Conservation (phyloP, 1,284 basidiomycete genomes). For the Sanghuangporus weigelae region DNA sequence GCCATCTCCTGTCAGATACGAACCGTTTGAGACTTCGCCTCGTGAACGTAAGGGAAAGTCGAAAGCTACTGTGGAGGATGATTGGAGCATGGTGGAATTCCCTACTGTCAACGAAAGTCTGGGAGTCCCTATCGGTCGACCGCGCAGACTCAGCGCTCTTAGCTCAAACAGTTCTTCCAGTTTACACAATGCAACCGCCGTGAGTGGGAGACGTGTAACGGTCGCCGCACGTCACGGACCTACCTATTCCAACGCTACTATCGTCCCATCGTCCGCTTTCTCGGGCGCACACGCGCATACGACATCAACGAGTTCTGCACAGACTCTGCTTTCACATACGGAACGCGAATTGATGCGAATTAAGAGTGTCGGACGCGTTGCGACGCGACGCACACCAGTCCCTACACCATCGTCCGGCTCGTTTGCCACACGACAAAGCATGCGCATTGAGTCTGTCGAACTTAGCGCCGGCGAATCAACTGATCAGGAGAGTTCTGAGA, state of each 20-base stretch:
- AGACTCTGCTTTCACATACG: not conserved
- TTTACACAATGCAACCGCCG: not conserved
- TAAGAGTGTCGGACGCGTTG: constrained; percentile 39
- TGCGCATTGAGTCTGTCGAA: constrained; percentile 20
- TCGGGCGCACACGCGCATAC: constrained; percentile 1
- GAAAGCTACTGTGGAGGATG: not conserved
- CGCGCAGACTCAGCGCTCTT: constrained; percentile 7
- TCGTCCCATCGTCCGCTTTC: not conserved
- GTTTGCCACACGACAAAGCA: constrained; percentile 19
- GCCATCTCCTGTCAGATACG: constrained; percentile 6
- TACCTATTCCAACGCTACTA: not conserved
- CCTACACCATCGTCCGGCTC: constrained; percentile 25
- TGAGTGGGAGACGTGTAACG: not conserved
- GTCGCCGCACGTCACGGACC: not conserved
- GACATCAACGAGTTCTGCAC: not conserved
- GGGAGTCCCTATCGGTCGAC: constrained; percentile 8
- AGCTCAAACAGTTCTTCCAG: not conserved
- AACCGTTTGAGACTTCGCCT: not conserved
- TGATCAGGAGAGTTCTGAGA: not conserved
- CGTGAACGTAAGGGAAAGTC: not conserved
- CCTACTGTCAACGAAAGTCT: not conserved
- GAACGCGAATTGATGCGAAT: constrained; percentile 25
- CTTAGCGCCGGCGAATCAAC: constrained; percentile 5
- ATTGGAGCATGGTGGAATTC: not conserved
- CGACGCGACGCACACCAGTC: constrained; percentile 28